These are phyloP conservation scores for Ceratopteris richardii DNA, from an alignment of 75 land plant species.

Conservation along the genomic window DNA sequence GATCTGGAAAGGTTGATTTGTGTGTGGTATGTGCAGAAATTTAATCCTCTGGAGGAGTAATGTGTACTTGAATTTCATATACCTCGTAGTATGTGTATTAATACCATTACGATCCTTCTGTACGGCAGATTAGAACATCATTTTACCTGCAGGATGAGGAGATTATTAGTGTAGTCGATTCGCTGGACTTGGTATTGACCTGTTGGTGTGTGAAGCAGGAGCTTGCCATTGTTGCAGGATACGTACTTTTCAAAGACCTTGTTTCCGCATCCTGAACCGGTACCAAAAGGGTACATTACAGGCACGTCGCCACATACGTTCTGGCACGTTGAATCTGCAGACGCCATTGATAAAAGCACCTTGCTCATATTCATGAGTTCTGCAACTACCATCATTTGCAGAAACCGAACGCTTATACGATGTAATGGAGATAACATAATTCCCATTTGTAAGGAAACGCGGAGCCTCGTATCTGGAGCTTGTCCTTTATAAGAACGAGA, in stretches of 20 bases:
- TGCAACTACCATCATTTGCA: neutral
- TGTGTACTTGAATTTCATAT: too few species aligned
- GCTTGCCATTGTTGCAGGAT: slow-evolving; percentile 29
- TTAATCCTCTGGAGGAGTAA: too few species aligned
- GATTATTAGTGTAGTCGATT: slow-evolving; percentile 53
- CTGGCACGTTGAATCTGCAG: slow-evolving; percentile 20
- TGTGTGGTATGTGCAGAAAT: too few species aligned
- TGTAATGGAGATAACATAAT: too few species aligned
- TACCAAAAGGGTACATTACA: slow-evolving; percentile 51
- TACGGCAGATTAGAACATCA: too few species aligned
- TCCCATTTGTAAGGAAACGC: too few species aligned
- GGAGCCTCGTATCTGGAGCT: too few species aligned
- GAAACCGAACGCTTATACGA: too few species aligned
- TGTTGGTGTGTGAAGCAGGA: slow-evolving; percentile 52
- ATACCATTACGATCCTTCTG: too few species aligned
- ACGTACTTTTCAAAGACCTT: slow-evolving; percentile 40
- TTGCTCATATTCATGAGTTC: neutral
- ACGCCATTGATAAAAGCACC: neutral
- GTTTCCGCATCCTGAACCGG: slow-evolving; percentile 55
- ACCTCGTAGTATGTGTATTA: too few species aligned
- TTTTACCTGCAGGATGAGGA: slow-evolving; percentile 34
- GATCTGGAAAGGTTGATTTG: too few species aligned
- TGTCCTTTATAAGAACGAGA: too few species aligned
- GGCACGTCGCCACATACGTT: slow-evolving; percentile 65
- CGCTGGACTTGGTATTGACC: slow-evolving; percentile 51